These are phyloP conservation scores for Erodium trifolium DNA, from an alignment of 441 rosid genomes.

Conservation along the genomic window DNA sequence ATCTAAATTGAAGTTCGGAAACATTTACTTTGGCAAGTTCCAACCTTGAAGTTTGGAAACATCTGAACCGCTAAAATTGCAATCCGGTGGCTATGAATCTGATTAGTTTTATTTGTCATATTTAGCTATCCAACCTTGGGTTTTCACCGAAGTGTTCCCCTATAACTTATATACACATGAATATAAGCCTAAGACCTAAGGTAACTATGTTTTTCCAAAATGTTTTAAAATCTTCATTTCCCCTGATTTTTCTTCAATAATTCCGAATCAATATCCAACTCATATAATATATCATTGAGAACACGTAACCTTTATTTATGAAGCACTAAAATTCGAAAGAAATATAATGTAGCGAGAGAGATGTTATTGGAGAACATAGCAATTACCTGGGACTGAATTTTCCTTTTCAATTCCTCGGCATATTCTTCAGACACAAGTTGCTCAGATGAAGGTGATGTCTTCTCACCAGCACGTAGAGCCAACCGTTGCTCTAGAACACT, in stretches of 20 bases:
- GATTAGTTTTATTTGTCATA: too few relatives aligned
- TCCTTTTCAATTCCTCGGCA: conserved; percentile 59
- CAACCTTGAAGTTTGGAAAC: too few relatives aligned
- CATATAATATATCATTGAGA: background rate
- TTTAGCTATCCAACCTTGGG: too few relatives aligned
- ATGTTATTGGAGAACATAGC: conserved; percentile 1
- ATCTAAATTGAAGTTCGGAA: too few relatives aligned
- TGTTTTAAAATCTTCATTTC: background rate
- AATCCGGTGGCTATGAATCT: too few relatives aligned
- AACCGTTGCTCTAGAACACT: conserved; percentile 52
- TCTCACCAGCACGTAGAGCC: conserved; percentile 40
- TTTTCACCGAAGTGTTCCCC: too few relatives aligned
- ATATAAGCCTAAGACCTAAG: background rate
- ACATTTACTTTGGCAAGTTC: too few relatives aligned
- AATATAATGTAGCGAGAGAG: background rate
- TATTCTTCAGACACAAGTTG: conserved; percentile 37
- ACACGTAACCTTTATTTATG: background rate
- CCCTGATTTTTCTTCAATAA: background rate
- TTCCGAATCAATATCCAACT: background rate
- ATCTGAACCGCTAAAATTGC: too few relatives aligned
- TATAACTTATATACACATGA: background rate
- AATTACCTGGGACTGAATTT: conserved; percentile 71
- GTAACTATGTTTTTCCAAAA: background rate
- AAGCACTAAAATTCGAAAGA: background rate
- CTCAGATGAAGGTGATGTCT: conserved; percentile 33